These are phyloP conservation scores for Combretum micranthum DNA, from an alignment of 345 rosid genomes.

Conservation along the genomic window DNA sequence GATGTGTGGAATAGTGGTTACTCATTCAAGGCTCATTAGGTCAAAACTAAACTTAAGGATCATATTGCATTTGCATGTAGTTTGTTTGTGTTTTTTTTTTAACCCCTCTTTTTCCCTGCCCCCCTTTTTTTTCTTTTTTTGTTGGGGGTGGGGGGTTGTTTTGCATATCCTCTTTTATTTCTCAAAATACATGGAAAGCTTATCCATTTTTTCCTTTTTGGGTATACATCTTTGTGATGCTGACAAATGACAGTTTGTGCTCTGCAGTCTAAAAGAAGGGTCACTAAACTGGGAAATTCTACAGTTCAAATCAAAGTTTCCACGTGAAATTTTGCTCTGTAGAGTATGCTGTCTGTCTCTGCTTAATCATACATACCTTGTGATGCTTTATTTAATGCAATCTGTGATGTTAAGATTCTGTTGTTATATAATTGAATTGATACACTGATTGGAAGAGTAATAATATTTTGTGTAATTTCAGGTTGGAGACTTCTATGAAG, in stretches of 20 bases:
- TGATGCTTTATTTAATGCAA: background rate
- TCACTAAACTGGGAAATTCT: slow-evolving; percentile 84
- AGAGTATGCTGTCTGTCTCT: slow-evolving; percentile 43
- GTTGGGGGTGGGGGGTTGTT: background rate
- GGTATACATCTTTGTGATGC: background rate
- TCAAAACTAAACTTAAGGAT: too few relatives aligned
- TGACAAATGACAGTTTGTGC: slow-evolving; percentile 9
- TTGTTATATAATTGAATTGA: background rate
- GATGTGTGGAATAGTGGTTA: too few relatives aligned
- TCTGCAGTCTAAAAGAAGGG: slow-evolving; percentile 82
- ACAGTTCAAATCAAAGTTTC: slow-evolving; percentile 91
- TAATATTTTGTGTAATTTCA: slow-evolving; percentile 18
- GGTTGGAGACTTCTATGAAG: slow-evolving; percentile 97
- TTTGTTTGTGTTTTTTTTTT: too few relatives aligned
- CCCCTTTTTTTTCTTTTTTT: too few relatives aligned
- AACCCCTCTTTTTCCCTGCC: too few relatives aligned
- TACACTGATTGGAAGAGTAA: slow-evolving; percentile 3
- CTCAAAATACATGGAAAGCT: background rate
- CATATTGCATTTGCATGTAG: too few relatives aligned
- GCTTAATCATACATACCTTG: background rate
- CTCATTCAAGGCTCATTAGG: too few relatives aligned
- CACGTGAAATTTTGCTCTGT: slow-evolving; percentile 92
- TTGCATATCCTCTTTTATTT: background rate
- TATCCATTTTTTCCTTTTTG: too few relatives aligned
- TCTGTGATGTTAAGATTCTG: background rate